phyloP scores from a whole-genome alignment of 2,329 filamentous ascomycete species.

The Neonectria ditissima region DNA sequence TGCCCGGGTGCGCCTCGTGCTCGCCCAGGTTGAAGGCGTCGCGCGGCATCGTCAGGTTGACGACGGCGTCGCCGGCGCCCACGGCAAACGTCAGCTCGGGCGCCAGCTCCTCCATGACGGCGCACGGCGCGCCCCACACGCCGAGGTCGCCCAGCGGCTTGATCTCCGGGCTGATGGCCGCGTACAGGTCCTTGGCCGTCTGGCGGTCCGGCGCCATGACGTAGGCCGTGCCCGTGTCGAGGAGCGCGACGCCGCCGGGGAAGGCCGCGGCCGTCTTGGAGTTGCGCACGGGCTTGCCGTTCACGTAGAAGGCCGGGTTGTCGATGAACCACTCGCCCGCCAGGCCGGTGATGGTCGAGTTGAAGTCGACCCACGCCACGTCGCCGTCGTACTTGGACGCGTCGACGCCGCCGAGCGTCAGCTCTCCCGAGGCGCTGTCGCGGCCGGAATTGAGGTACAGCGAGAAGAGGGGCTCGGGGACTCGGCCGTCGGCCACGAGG shows the following conservation, averaged over 20 bases:
- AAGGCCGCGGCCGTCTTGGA: conserved; percentile 28
- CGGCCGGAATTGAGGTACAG: conserved; percentile 42
- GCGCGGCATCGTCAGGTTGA: conserved; percentile 48
- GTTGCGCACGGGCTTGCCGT: conserved; percentile 33
- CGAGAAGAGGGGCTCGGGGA: conserved; percentile 45
- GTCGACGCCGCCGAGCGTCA: conserved; percentile 51
- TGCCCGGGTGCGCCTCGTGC: conserved; percentile 35
- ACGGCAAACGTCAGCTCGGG: conserved; percentile 48
- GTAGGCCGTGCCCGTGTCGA: conserved; percentile 50
- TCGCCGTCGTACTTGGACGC: conserved; percentile 44
- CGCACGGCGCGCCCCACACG: conserved; percentile 50
- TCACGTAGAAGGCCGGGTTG: conserved; percentile 42
- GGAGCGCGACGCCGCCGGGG: conserved; percentile 38
- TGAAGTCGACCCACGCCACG: conserved; percentile 43
- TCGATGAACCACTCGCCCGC: conserved; percentile 44
- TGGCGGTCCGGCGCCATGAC: conserved; percentile 47
- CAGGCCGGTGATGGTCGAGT: conserved; percentile 30
- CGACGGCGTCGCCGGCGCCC: conserved; percentile 33
- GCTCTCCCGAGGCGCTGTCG: conserved; percentile 38
- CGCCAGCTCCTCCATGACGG: conserved; percentile 42
- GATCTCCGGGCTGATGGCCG: conserved; percentile 46
- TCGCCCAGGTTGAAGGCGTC: conserved; percentile 50
- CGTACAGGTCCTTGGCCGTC: conserved; percentile 47
- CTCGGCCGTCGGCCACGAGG: conserved; percentile 41
- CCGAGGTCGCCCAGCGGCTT: conserved; percentile 46